Evolutionary conservation across 2,329 filamentous ascomycete species (phyloP).

Genomic region (Endothia cerciana): DNA sequence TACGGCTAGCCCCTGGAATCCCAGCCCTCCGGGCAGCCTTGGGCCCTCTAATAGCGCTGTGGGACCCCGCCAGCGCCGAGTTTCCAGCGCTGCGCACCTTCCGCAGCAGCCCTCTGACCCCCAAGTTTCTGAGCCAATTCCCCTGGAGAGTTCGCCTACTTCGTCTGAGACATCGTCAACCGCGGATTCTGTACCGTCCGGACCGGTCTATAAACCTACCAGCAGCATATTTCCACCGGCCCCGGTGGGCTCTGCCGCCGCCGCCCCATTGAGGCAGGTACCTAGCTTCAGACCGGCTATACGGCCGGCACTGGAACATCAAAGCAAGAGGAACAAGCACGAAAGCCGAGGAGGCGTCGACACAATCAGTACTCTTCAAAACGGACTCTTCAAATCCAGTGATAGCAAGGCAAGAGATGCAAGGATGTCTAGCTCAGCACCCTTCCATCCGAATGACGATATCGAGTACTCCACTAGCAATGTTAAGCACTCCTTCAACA

Average conservation of each 20-base stretch:
- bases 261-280: neutral
- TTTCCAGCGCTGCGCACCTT: neutral
- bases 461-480: neutral
- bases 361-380: neutral
- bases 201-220: neutral
- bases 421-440: neutral
- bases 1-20: too few relatives aligned
- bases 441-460: neutral
- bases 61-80: too few relatives aligned
- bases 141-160: neutral
- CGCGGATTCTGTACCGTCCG: neutral
- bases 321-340: neutral
- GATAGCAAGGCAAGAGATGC: neutral
- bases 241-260: neutral
- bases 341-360: neutral
- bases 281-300: neutral
- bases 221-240: neutral
- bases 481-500: neutral
- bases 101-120: neutral
- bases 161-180: neutral
- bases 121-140: neutral
- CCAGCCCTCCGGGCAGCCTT: too few relatives aligned
- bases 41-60: neutral
- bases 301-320: neutral
- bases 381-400: neutral